A percentile compares a stretch with the other conserved stretches of the same genome.
These are phyloP conservation scores for Meyerozyma elateridarum DNA, from an alignment of 1,139 yeast species.

Conservation along the genomic window DNA sequence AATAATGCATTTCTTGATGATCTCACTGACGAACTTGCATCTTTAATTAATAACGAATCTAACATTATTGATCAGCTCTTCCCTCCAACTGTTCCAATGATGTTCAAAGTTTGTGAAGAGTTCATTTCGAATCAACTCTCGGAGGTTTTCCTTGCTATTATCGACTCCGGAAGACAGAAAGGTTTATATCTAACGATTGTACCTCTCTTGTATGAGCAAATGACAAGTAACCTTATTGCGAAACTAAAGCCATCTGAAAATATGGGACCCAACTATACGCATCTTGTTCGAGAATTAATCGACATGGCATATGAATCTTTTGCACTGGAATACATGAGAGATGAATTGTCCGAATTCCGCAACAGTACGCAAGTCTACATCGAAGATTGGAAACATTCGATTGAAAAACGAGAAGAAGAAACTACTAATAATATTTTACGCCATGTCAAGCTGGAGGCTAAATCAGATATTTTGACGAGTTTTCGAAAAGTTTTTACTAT, in stretches of 20 bases:
- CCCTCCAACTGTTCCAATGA: constrained; percentile 40
- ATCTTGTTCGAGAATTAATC: constrained; percentile 33
- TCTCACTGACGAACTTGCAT: constrained; percentile 24
- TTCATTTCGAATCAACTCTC: constrained; percentile 37
- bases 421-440: constrained; percentile 36
- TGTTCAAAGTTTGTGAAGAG: constrained; percentile 46
- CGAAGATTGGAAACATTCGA: constrained; percentile 30
- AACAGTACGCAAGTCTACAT: constrained; percentile 23
- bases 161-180: constrained; percentile 26
- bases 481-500: constrained; percentile 59
- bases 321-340: constrained; percentile 47
- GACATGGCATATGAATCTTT: constrained; percentile 47
- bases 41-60: constrained; percentile 33
- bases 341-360: constrained; percentile 33
- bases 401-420: constrained; percentile 36
- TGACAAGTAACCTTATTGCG: constrained; percentile 23
- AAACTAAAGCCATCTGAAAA: constrained; percentile 27
- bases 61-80: constrained; percentile 35
- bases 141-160: constrained; percentile 29
- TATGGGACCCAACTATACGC: constrained; percentile 30
- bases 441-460: constrained; percentile 38
- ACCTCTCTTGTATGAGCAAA: constrained; percentile 29
- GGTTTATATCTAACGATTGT: constrained; percentile 25
- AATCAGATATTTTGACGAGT: constrained; percentile 47
- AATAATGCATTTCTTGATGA: constrained; percentile 19